Conservation (phyloP, 306 rosid genomes). For the Malus fusca region DNA sequence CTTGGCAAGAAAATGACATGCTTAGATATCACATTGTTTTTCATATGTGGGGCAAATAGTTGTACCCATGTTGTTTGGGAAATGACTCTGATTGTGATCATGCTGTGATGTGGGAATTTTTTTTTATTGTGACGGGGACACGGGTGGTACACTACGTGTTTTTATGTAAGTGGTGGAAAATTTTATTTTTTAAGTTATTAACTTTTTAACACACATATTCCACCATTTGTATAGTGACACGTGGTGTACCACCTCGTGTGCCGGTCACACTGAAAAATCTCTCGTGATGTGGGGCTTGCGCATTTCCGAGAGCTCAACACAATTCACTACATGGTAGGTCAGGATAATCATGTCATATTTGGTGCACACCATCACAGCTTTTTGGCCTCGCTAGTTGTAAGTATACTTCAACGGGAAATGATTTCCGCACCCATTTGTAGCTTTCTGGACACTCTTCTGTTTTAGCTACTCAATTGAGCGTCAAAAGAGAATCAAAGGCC, state of each 20-base stretch:
- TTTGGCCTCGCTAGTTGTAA: not conserved
- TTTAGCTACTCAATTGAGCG: not conserved
- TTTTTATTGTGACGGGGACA: too few relatives aligned
- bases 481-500: not conserved
- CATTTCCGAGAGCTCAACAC: not conserved
- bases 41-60: not conserved
- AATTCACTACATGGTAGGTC: slow-evolving; percentile 1
- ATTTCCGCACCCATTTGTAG: not conserved
- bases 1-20: not conserved
- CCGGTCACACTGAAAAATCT: too few relatives aligned
- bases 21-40: not conserved
- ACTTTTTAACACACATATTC: too few relatives aligned
- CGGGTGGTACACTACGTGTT: too few relatives aligned
- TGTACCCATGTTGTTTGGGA: not conserved
- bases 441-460: too few relatives aligned
- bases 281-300: not conserved
- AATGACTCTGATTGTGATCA: not conserved
- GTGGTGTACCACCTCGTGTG: too few relatives aligned
- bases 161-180: too few relatives aligned
- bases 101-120: not conserved
- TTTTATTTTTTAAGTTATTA: too few relatives aligned
- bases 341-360: slow-evolving; percentile 2
- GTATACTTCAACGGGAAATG: not conserved
- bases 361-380: not conserved
- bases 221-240: too few relatives aligned